These are phyloP conservation scores for Alternaria gansuensis DNA, from an alignment of 2,329 filamentous ascomycete genomes.

Conservation along the genomic window DNA sequence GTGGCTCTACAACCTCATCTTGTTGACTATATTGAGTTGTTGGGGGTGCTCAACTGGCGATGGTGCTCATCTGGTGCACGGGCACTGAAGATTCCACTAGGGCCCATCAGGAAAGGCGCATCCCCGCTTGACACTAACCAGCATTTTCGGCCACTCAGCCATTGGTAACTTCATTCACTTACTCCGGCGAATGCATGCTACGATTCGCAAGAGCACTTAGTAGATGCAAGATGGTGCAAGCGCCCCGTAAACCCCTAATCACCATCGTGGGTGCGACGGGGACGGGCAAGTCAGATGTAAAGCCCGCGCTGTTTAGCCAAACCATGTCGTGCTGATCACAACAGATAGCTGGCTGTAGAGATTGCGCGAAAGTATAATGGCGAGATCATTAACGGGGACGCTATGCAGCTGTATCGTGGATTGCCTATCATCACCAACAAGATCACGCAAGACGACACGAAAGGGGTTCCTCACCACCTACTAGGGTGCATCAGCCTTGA, in stretches of 20 bases:
- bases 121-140: slow-evolving; percentile 12
- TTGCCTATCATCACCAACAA: slow-evolving; percentile 97
- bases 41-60: no score
- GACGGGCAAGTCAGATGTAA: slow-evolving; percentile 90
- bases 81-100: no score
- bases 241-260: slow-evolving; percentile 67
- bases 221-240: slow-evolving; percentile 36
- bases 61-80: no score
- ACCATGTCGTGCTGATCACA: slow-evolving; percentile 49
- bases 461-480: slow-evolving; percentile 86
- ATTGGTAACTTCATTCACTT: not conserved
- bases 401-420: slow-evolving; percentile 95
- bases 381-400: slow-evolving; percentile 96
- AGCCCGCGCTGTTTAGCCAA: slow-evolving; percentile 20
- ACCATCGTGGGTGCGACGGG: slow-evolving; percentile 89
- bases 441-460: slow-evolving; percentile 76
- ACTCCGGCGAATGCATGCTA: slow-evolving; percentile 35
- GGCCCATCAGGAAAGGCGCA: not conserved
- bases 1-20: no score
- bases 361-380: slow-evolving; percentile 84
- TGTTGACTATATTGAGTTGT: no score
- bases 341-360: slow-evolving; percentile 81
- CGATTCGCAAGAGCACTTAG: slow-evolving; percentile 30
- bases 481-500: slow-evolving; percentile 79
- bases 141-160: slow-evolving; percentile 15